phyloP scores from a whole-genome alignment of 1,139 yeast species.

The Hemisphaericaspora subhashii region DNA sequence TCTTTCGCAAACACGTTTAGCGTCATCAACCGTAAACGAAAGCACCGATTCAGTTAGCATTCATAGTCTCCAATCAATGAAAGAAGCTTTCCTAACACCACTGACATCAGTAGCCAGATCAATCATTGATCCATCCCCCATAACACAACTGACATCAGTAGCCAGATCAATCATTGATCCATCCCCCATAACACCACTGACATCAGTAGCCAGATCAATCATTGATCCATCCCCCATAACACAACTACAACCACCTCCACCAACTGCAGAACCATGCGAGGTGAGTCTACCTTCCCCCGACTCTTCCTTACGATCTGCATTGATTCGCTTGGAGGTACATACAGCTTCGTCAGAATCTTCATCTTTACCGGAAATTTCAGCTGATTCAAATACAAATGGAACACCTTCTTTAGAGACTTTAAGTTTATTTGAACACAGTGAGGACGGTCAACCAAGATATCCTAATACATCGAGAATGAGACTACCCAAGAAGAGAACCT shows the following conservation, averaged over 20 bases:
- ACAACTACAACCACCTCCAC: not conserved
- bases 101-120: too few species aligned
- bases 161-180: not conserved
- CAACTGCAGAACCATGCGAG: not conserved
- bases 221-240: not conserved
- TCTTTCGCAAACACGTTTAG: too few species aligned
- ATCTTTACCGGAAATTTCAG: not conserved
- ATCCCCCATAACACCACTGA: not conserved
- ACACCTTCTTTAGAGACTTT: slow-evolving; percentile 27
- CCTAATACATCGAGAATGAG: slow-evolving; percentile 20
- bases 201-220: not conserved
- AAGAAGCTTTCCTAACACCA: too few species aligned
- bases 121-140: not conserved
- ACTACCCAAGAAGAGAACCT: too few species aligned
- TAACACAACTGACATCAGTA: too few species aligned
- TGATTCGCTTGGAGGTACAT: not conserved
- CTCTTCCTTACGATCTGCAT: not conserved
- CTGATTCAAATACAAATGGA: not conserved
- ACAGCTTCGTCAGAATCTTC: not conserved
- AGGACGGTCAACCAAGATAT: slow-evolving; percentile 19
- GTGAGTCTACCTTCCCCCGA: not conserved
- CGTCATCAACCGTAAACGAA: too few species aligned
- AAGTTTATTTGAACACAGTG: slow-evolving; percentile 19
- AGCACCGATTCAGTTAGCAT: too few species aligned
- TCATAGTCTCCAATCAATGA: too few species aligned